Conservation (phyloP, 495 filamentous ascomycete genomes). For the Cenococcum geophilum region DNA sequence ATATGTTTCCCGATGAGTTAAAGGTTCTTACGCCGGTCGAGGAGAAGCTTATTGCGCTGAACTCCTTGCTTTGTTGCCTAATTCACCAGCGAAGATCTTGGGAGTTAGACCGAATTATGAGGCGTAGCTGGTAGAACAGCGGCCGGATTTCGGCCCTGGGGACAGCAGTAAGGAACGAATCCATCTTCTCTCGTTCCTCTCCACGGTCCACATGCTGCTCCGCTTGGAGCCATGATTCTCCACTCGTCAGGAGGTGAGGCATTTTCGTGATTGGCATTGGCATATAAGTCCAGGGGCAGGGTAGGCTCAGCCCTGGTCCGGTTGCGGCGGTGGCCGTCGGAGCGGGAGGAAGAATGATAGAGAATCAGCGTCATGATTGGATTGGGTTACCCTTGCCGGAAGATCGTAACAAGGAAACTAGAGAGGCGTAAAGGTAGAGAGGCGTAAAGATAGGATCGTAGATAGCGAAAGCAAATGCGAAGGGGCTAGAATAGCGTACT, state of each 20-base stretch:
- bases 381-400: neutral
- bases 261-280: neutral
- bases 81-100: no score
- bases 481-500: neutral
- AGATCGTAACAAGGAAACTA: neutral
- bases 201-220: neutral
- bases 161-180: neutral
- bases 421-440: neutral
- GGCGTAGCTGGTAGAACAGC: neutral
- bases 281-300: neutral
- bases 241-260: neutral
- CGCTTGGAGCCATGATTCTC: neutral
- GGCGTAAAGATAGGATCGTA: neutral
- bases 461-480: neutral
- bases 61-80: no score
- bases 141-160: neutral
- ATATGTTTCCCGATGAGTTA: no score
- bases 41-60: no score
- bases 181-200: neutral
- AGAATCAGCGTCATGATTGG: neutral
- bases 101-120: neutral
- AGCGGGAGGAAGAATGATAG: neutral
- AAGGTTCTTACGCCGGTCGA: no score
- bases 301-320: neutral
- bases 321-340: neutral